phyloP scores from a whole-genome alignment of 1,284 basidiomycete genomes.

The Ganoderma boninense region DNA sequence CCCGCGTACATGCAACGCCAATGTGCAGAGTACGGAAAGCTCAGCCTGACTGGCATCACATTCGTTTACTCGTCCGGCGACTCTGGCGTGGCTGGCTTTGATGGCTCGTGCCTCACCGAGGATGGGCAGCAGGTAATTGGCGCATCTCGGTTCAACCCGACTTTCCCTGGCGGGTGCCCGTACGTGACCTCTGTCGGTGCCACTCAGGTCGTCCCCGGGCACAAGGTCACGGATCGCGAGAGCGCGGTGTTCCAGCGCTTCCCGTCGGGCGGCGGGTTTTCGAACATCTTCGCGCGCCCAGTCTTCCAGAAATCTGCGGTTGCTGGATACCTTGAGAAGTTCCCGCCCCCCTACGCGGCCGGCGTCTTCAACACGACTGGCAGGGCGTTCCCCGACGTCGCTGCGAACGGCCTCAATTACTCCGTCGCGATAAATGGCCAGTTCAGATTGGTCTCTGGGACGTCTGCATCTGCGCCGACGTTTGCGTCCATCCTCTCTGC shows the following conservation, averaged over 20 bases:
- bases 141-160: constrained; percentile 55
- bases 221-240: constrained; percentile 56
- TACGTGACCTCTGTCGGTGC: constrained; percentile 66
- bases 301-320: constrained; percentile 50
- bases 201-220: constrained; percentile 55
- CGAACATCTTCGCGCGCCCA: constrained; percentile 50
- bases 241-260: constrained; percentile 46
- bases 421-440: constrained; percentile 34
- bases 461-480: constrained; percentile 42
- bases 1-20: constrained; percentile 56
- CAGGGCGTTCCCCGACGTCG: constrained; percentile 57
- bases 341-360: constrained; percentile 49
- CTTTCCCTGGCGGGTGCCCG: constrained; percentile 65
- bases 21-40: constrained; percentile 63
- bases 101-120: constrained; percentile 50
- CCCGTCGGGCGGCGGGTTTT: constrained; percentile 56
- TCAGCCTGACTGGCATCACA: constrained; percentile 66
- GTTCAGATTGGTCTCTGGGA: constrained; percentile 56
- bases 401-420: constrained; percentile 47
- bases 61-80: constrained; percentile 75
- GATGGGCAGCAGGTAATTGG: constrained; percentile 47
- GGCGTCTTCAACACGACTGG: constrained; percentile 37
- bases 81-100: constrained; percentile 61
- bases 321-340: constrained; percentile 39
- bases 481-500: constrained; percentile 60